These are phyloP conservation scores for Saccharomycopsis javanensis DNA, from an alignment of 805 yeast genomes.

Conservation along the genomic window DNA sequence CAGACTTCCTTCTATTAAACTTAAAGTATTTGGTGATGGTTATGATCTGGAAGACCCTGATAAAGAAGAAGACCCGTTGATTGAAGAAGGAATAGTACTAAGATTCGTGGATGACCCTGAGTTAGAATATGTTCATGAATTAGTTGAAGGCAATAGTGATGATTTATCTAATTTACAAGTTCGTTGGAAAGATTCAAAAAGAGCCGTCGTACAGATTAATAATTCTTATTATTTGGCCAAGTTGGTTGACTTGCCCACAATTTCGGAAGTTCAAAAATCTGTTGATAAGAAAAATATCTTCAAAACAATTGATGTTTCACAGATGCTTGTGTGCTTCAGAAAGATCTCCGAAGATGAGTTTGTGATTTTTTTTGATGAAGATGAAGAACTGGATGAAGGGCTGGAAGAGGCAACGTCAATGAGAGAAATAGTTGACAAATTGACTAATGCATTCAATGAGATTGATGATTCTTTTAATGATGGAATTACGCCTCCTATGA, in stretches of 20 bases:
- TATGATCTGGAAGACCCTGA: conserved; percentile 97
- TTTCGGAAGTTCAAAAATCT: conserved; percentile 80
- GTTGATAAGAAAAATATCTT: conserved; percentile 81
- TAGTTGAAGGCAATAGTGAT: conserved; percentile 66
- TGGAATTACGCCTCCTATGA: conserved; percentile 78
- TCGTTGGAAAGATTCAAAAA: conserved; percentile 73
- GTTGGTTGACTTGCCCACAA: conserved; percentile 80
- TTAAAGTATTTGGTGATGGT: conserved; percentile 82
- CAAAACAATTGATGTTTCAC: conserved; percentile 79
- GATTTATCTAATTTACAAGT: conserved; percentile 64
- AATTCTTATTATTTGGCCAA: conserved; percentile 38
- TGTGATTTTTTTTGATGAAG: conserved; percentile 33
- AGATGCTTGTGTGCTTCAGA: conserved; percentile 69
- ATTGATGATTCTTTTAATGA: conserved; percentile 41
- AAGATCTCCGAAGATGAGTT: conserved; percentile 34
- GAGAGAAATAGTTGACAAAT: conserved; percentile 16
- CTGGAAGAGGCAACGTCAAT: conserved; percentile 23
- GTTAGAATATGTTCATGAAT: conserved; percentile 59
- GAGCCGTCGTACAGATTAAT: conserved; percentile 61
- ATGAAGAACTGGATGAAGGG: conserved; percentile 36
- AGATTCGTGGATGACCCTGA: conserved; percentile 54
- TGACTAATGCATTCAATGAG: conserved; percentile 22
- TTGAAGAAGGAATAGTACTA: conserved; percentile 77
- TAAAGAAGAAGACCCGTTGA: conserved; percentile 84
- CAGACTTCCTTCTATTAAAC: conserved; percentile 21